Evolutionary conservation across 768 basidiomycete genomes (phyloP).

Genomic region (Calvatia gigantea): DNA sequence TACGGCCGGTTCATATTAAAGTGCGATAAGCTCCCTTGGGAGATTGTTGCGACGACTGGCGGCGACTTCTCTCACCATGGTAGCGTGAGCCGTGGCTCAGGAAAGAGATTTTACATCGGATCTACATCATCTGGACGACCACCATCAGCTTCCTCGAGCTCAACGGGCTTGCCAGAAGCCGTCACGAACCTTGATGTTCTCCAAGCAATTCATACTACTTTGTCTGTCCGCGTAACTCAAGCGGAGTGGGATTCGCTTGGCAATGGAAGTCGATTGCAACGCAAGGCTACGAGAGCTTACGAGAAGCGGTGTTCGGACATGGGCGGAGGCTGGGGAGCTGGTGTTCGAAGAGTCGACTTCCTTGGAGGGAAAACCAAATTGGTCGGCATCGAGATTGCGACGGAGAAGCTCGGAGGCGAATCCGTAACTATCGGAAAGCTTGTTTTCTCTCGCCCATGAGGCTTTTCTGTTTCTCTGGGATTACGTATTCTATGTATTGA

Average conservation of each 20-base stretch:
- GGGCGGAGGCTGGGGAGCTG: slow-evolving; percentile 66
- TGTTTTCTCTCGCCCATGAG: slow-evolving; percentile 13
- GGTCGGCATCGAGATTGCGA: slow-evolving; percentile 47
- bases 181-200: slow-evolving; percentile 66
- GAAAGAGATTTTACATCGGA: slow-evolving; percentile 15
- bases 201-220: slow-evolving; percentile 53
- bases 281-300: slow-evolving; percentile 58
- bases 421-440: slow-evolving; percentile 9
- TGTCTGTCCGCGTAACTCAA: slow-evolving; percentile 52
- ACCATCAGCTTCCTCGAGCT: not conserved
- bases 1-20: slow-evolving; percentile 42
- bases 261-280: slow-evolving; percentile 50
- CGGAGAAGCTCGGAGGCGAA: not conserved
- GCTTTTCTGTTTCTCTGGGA: not conserved
- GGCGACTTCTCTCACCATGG: slow-evolving; percentile 12
- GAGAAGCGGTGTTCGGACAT: slow-evolving; percentile 56
- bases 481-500: not conserved
- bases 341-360: slow-evolving; percentile 68
- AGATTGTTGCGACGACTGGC: slow-evolving; percentile 39
- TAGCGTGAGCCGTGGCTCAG: not conserved
- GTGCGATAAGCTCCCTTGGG: slow-evolving; percentile 60
- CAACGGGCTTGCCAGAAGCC: not conserved
- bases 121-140: slow-evolving; percentile 4
- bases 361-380: slow-evolving; percentile 57
- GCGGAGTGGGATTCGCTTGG: slow-evolving; percentile 63